Base-by-base conservation (phyloP, 495 filamentous ascomycete genomes). In the Penicillium arizonense region DNA sequence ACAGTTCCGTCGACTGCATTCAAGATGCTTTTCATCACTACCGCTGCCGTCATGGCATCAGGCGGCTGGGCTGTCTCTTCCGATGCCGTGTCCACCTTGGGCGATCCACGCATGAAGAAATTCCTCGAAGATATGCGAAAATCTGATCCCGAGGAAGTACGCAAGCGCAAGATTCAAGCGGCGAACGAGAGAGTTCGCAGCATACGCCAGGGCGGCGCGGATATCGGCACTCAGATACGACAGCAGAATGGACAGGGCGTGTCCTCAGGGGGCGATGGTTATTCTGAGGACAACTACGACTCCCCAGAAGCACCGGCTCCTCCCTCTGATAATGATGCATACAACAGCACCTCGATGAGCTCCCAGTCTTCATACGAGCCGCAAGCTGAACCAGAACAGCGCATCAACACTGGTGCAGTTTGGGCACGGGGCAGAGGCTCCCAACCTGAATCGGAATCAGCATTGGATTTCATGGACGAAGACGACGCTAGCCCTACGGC, bases 401-500 rank as follows among this genome's bases (percentile, higher is more conserved):
- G 28, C 7, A 30, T 30, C 28, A 30, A 30, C 28, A 30, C 28
- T 7, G 21, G 57, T 44, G 43, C 30, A 33, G 16, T 39, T n/a
- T 45, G 48, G 48, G 38, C 47, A 21, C 39, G 44, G n/a, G 24
- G 26, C 5, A 45, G 45, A 12, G 34, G 37, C 11, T 14, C 42
- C 26, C 28, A 32, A 23, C 34, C 41, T 36, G 62, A 56, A 16
- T 3, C 21, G 6, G 35, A 37, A 14, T 52, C 47, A 0, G 38
- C n/a, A 5, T 33, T 53, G 1, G 56, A 66, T 57, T 69, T 70
- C 61, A 68, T 76, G 48, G 56, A 55, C 13, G 58, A 63, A n/a
- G 71, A 75, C 18, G 70, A 74, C 35, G 72, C 72, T 2, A 76
- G 72, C 44, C 72, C 74, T 20, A 69, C 67, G 0, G 72, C 70